These are phyloP conservation scores for Psilocybe cubensis DNA, from an alignment of 768 basidiomycete genomes.

Conservation along the genomic window DNA sequence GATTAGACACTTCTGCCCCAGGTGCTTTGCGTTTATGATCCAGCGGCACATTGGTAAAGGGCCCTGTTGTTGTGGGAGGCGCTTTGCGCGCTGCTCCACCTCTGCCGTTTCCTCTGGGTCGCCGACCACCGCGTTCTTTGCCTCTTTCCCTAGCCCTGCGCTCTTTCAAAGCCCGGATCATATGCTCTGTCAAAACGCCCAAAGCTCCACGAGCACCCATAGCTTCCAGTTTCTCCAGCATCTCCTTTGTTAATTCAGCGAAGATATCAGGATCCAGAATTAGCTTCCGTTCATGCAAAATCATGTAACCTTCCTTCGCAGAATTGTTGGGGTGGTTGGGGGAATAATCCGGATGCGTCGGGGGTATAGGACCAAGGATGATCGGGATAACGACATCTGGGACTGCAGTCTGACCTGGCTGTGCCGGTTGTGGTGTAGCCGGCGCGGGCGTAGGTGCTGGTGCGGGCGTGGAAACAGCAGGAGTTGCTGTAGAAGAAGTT, in stretches of 20 bases:
- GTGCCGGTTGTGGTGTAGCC: conserved; percentile 26
- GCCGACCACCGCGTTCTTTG: conserved; percentile 42
- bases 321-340: conserved; percentile 52
- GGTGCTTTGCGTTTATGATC: conserved; percentile 24
- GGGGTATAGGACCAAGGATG: conserved; percentile 71
- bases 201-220: conserved; percentile 85
- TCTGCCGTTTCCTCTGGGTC: conserved; percentile 32
- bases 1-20: conserved; percentile 8
- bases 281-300: conserved; percentile 82
- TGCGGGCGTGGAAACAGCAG: too few relatives aligned
- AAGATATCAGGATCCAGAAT: conserved; percentile 88
- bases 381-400: conserved; percentile 77
- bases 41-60: conserved; percentile 52
- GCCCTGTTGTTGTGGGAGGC: conserved; percentile 25
- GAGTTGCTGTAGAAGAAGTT: too few relatives aligned
- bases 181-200: conserved; percentile 80
- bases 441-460: conserved; percentile 28
- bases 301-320: conserved; percentile 64
- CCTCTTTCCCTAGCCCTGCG: conserved; percentile 50
- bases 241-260: conserved; percentile 71
- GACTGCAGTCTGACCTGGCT: conserved; percentile 29
- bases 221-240: conserved; percentile 74
- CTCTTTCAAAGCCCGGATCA: conserved; percentile 86
- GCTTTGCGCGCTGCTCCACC: conserved; percentile 32
- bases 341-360: conserved; percentile 58